Base-by-base conservation (phyloP, 2,329 filamentous ascomycete genomes). In the Beauveria australis region DNA sequence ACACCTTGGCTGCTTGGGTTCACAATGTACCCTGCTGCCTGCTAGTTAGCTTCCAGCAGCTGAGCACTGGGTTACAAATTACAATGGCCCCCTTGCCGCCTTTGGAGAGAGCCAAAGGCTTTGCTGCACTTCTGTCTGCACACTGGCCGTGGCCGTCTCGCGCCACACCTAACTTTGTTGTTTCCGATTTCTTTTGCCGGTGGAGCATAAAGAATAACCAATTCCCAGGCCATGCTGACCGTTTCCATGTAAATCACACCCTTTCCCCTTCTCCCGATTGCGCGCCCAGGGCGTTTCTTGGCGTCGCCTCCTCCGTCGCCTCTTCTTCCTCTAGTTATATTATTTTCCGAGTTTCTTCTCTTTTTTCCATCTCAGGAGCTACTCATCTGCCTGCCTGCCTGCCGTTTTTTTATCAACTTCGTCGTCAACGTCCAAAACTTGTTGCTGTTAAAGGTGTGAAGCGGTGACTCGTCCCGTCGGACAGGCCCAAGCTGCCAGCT, bases 171-270 rank as follows among this genome's bases (percentile, higher is more conserved):
- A 43, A 56, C 40, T 22, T 43, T 19, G 33, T 46, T 24, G 26
- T 22, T 47, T 22, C 57, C 57, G n/a, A 53, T 28, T 44, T 59
- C 48, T 19, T 44, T 43, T 53, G 48, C 57, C 24, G 57, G 57
- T 59, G 57, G 57, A 59, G 48, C 57, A 59, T 59, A 53, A 53
- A 53, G 40, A 59, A 46, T 33, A 47, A n/a, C 57, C 57, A 59
- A 46, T 26, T 53, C 57, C 57, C 57, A 12, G 48, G 9, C 16
- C 40, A 53, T 49, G 37, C 40, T 59, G 26, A 26, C 22, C 9
- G 56, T 59, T 52, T 48, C 57, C 22, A 53, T 53, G 57, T 53
- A 59, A 59, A 59, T 53, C 26, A 37, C 28, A 19, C 30, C 26
- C 49, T 19, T 19, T 46, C 28, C 48, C 44, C 57, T 40, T 37